Base-by-base conservation (phyloP, 75 land plant species). In the Isoetes taiwanensis region DNA sequence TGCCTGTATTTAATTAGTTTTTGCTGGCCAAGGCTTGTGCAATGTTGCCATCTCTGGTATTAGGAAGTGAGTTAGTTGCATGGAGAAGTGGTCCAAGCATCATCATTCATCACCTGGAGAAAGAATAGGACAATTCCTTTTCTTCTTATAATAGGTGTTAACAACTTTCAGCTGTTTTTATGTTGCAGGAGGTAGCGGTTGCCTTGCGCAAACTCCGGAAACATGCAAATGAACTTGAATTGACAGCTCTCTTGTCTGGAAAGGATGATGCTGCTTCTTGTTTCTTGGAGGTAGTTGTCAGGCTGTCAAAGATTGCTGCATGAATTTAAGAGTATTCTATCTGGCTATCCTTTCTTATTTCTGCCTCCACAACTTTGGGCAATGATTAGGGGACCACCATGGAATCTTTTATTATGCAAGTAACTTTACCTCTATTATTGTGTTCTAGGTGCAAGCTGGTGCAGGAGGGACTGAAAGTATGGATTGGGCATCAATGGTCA, bases 391-490 rank as follows among this genome's bases (percentile, higher is more conserved):
- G 12, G 39, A 10, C 39, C 9, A 14, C 9, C 9, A 37, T 37
- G 39, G 9, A 10, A 14, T 37, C 9, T 9, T 10, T 37, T 37
- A 14, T 10, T 37, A 10, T 37, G 39, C 14, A 37, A 10, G 39
- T 19, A 19, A 64, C 23, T 2, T 59, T 19, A 39, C 12, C 20
- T 35, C 30, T 12, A 24, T 28, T 26, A 26, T 26, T 39, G 11
- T 57, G 8, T 28, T 55, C 14, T 62, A 93, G 98, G 85, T 93
- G 40, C 98, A 93, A 74, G 89, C 95, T 32, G 98, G 98, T 50
- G 98, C 98, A 65, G 98, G 98, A 8, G 98, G 98, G 38, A 80
- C 85, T 28, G 97, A 91, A 61, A 91, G 97, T 65, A 91, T 82
- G 86, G 97, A 91, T 46, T 91, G 93, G 93, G 97, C 97, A 28